Evolutionary conservation across 1,284 basidiomycete species (phyloP).

Genomic region (Leccinum subatratum): DNA sequence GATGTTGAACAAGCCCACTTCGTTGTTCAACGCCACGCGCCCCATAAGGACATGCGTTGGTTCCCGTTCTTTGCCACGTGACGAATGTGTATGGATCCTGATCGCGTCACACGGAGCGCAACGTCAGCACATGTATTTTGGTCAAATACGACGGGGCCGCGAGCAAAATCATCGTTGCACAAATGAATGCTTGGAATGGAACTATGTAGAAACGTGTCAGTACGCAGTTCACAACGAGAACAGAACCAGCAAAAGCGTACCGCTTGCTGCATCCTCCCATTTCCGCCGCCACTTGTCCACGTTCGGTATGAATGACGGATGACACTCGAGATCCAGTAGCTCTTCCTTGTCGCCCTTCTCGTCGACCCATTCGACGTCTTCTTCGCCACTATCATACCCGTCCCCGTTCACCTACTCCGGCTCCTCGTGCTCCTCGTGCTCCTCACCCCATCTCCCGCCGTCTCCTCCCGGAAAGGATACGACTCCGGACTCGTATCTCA

Average conservation of each 20-base stretch:
- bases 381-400: conserved; percentile 33
- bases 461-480: conserved; percentile 53
- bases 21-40: conserved; percentile 48
- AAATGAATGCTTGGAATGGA: conserved; percentile 60
- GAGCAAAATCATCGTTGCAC: conserved; percentile 67
- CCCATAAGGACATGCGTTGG: conserved; percentile 52
- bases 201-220: conserved; percentile 38
- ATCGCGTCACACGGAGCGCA: conserved; percentile 62
- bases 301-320: conserved; percentile 63
- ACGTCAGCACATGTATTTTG: conserved; percentile 57
- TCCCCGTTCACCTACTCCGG: conserved; percentile 36
- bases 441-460: conserved; percentile 44
- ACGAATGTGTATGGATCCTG: conserved; percentile 42
- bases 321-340: conserved; percentile 68
- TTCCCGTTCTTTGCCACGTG: conserved; percentile 51
- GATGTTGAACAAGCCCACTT: conserved; percentile 51
- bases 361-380: conserved; percentile 65
- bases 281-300: conserved; percentile 60
- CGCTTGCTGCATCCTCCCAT: conserved; percentile 69
- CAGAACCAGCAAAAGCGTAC: conserved; percentile 34
- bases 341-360: conserved; percentile 70
- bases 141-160: conserved; percentile 68
- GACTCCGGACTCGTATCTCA: conserved; percentile 74
- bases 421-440: conserved; percentile 38
- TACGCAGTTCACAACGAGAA: background rate